Base-by-base conservation (phyloP, 176 grass and related monocot genomes). In the Chloris gayana region DNA sequence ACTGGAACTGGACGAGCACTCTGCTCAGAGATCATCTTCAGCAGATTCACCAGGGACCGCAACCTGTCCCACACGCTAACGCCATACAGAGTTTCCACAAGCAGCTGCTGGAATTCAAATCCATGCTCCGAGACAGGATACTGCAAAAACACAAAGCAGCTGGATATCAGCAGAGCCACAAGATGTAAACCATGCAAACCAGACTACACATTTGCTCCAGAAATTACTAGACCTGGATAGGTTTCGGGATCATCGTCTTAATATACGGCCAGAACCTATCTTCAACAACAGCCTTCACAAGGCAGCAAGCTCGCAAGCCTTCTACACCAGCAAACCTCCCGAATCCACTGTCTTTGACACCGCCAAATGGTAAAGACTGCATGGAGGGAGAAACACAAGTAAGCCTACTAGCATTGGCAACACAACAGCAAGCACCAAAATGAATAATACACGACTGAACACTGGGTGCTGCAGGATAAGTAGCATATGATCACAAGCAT, bases 231-330 rank as follows among this genome's bases (percentile, higher is more conserved):
- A 98, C 96, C 92, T 98, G 96, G 77, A 98, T 98, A 63, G 96
- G 96, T 58, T 95, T 98, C 0, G 96, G 96, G 56, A 98, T 95
- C 82, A 84, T 85, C 37, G 96, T 98, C 75, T 91, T 95, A 34
- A 98, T 83, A 39, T 91, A 98, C 37, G 96, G 96, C 96, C 96
- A 98, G 65, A 91, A 98, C 67, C 88, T 93, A 73, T 98, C 96
- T 86, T 95, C 92, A 26, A 98, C 96, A 5, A 98, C 92, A 60
- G 92, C 85, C 74, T 98, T 98, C 17, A 98, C 78, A 69, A 98
- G 90, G 86, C 96, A 98, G 86, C 96, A 98, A 60, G 92, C 96
- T 21, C 96, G 83, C 84, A 98, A 74, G 41, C 96, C 96, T 88
- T 98, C 96, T 13, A 98, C 90, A 62, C 96, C 96, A 44, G 90